Evolutionary conservation across 2,329 filamentous ascomycete genomes (phyloP), one percentile per base, ranked within the genome.

Genomic region (Beauveria medogensis): DNA sequence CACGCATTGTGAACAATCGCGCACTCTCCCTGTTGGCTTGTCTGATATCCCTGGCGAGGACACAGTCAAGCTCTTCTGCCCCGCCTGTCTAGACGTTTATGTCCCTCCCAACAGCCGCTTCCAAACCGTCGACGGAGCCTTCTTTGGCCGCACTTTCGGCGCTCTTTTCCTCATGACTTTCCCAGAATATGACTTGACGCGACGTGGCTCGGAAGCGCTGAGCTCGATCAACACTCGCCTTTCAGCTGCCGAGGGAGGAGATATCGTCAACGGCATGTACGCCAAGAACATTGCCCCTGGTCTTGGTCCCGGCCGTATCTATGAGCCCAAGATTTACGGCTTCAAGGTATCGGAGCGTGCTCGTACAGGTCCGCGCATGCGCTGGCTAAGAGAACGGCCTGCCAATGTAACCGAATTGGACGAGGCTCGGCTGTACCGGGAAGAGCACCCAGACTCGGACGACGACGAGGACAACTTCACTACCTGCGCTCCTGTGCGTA

Each of bases 101-200:
- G 94, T 94, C 0, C 94, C 94, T 3, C 94, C 94, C 46, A 99
- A 97, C 79, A 96, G 91, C 70, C 86, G 94, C 22, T 99, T 97
- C 73, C 94, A 97, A 75, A 93, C 91, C 3, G 94, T 99, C 40
- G 94, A 99, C 68, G 94, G 94, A 58, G 94, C 94, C 52, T 99
- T 97, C 79, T 99, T 99, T 71, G 94, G 94, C 53, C 93, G 94
- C 59, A 99, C 94, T 0, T 99, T 99, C 73, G 92, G 92, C 64
- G 92, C 92, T 51, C 85, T 99, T 63, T 99, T 99, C 78, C 91
- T 99, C 73, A 93, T 99, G 80, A 99, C 93, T 44, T 99, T 97
- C 74, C 93, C 94, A 41, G 94, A 99, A 71, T 89, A 97, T 70
- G 92, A 97, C 67, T 85, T 97, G 63, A 87, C 87, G 37, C 87